Conservation (phyloP, 2,329 filamentous ascomycete species). For the Epicoccum nigrum region DNA sequence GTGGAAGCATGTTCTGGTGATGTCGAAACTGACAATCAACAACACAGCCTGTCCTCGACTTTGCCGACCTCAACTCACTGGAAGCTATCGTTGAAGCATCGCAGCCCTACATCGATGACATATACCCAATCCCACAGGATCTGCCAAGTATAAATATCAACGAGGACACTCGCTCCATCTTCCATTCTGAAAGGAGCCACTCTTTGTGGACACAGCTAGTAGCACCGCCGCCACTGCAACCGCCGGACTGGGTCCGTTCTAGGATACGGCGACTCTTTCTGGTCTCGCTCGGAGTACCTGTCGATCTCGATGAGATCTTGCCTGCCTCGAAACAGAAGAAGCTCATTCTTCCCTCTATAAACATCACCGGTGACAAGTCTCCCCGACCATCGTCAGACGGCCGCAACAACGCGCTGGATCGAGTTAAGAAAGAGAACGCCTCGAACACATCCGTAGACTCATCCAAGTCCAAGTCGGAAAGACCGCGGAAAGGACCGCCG, state of each 20-base stretch:
- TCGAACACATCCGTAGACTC: conserved; percentile 49
- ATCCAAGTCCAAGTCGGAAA: conserved; percentile 45
- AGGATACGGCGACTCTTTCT: conserved; percentile 93
- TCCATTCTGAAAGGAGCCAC: conserved; percentile 83
- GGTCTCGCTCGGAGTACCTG: conserved; percentile 91
- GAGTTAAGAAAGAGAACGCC: conserved; percentile 49
- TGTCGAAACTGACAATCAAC: conserved; percentile 37
- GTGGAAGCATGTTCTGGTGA: conserved; percentile 37
- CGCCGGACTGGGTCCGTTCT: conserved; percentile 96
- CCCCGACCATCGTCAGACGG: conserved; percentile 47
- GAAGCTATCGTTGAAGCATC: conserved; percentile 66
- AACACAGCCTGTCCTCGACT: conserved; percentile 69
- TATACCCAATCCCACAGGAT: conserved; percentile 58
- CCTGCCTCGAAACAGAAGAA: conserved; percentile 98
- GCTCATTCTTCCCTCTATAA: conserved; percentile 84
- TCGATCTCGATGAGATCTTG: conserved; percentile 96
- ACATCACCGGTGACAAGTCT: conserved; percentile 46
- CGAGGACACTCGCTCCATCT: conserved; percentile 39
- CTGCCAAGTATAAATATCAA: conserved; percentile 53
- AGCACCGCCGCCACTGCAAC: conserved; percentile 90
- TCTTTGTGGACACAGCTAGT: conserved; percentile 97
- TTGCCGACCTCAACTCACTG: conserved; percentile 63
- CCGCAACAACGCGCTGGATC: conserved; percentile 44
- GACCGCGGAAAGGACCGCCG: conserved; percentile 63
- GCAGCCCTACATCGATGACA: conserved; percentile 67